phyloP scores from a whole-genome alignment of 2,329 filamentous ascomycete species.

The Penicillium digitatum region DNA sequence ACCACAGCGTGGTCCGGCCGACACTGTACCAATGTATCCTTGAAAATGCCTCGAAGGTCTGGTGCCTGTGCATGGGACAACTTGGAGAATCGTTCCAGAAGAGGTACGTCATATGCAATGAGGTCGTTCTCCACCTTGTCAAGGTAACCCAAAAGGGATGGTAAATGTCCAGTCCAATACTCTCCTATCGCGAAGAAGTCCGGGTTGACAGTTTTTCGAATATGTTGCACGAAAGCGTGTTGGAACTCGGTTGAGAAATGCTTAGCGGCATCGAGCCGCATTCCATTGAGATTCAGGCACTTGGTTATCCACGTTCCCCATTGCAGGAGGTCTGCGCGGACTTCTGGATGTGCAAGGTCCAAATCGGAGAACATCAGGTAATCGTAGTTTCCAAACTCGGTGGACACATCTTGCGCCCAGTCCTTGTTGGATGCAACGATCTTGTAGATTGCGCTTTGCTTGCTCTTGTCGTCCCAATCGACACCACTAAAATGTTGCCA shows the following conservation, averaged over 20 bases:
- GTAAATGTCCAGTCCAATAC: slow-evolving; percentile 61
- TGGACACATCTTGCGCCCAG: slow-evolving; percentile 61
- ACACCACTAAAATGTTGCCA: slow-evolving; percentile 66
- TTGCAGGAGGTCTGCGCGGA: slow-evolving; percentile 59
- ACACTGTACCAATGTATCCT: slow-evolving; percentile 54
- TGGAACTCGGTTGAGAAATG: slow-evolving; percentile 68
- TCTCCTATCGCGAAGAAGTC: slow-evolving; percentile 65
- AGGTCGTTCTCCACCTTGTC: slow-evolving; percentile 57
- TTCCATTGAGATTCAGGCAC: slow-evolving; percentile 59
- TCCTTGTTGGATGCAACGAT: slow-evolving; percentile 60
- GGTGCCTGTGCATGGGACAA: slow-evolving; percentile 54
- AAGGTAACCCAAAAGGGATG: slow-evolving; percentile 56
- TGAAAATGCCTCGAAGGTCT: slow-evolving; percentile 63
- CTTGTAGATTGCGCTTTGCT: slow-evolving; percentile 62
- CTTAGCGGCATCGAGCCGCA: slow-evolving; percentile 69
- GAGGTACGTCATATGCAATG: slow-evolving; percentile 62
- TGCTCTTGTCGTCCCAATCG: slow-evolving; percentile 58
- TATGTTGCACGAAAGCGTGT: slow-evolving; percentile 57
- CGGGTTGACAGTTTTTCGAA: slow-evolving; percentile 51
- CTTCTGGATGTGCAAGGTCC: slow-evolving; percentile 62
- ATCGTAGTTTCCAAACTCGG: slow-evolving; percentile 63
- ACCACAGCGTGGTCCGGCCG: slow-evolving; percentile 50
- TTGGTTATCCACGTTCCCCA: slow-evolving; percentile 67
- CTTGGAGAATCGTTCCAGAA: slow-evolving; percentile 64
- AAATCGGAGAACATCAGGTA: slow-evolving; percentile 71